Evolutionary conservation across 169 alveolate species (phyloP).

Genomic region (Perkinsus olseni): DNA sequence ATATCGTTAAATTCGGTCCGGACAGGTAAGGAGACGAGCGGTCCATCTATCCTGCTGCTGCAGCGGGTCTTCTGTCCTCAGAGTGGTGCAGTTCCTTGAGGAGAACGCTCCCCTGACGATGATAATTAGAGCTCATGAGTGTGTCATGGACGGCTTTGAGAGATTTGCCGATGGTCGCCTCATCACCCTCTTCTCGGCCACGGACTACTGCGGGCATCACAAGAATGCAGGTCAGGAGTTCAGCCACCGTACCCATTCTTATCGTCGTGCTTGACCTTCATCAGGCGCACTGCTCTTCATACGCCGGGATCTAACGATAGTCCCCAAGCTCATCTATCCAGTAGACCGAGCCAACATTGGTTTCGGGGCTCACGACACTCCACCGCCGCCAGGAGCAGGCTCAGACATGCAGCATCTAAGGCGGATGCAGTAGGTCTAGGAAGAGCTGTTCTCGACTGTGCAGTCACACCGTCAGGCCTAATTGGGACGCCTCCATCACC

Average conservation of each 20-base stretch:
- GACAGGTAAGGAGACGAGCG: constrained; percentile 35
- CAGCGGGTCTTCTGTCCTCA: constrained; percentile 16
- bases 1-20: constrained; percentile 96
- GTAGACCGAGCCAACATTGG: constrained; percentile 41
- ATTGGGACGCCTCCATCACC: background rate
- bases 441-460: no score
- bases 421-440: background rate
- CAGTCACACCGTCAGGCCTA: no score
- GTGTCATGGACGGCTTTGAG: constrained; percentile 99
- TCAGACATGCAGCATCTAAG: background rate
- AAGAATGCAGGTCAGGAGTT: constrained; percentile 92
- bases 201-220: constrained; percentile 98
- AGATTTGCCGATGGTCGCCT: constrained; percentile 98
- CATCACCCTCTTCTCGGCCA: constrained; percentile 96
- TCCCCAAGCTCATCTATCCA: constrained; percentile 96
- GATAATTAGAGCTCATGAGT: constrained; percentile 96
- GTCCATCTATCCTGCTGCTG: background rate
- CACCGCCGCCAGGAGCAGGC: background rate
- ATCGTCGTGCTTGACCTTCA: no score
- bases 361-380: background rate
- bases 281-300: constrained; percentile 85
- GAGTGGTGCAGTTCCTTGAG: constrained; percentile 59
- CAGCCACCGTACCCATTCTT: no score
- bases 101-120: constrained; percentile 40
- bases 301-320: constrained; percentile 88